Percentiles rank a stretch among this genome's conserved stretches.
Evolutionary conservation across 192 early-diverging fungal species (phyloP).

Genomic region (Mortierella antarctica): DNA sequence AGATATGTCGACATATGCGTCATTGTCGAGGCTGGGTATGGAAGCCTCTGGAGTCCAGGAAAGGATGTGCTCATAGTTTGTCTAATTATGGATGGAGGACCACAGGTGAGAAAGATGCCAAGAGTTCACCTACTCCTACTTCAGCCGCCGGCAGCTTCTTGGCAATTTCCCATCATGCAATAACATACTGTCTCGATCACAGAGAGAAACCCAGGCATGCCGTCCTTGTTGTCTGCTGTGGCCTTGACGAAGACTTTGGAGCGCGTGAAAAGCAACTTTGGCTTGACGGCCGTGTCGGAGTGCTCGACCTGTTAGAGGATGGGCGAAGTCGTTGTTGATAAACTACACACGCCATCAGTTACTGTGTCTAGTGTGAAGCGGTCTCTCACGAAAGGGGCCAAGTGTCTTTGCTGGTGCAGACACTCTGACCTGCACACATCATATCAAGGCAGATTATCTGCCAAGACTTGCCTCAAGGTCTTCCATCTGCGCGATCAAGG

Average conservation of each 20-base stretch:
- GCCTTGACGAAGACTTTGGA: slow-evolving; percentile 82
- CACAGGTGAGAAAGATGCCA: neutral
- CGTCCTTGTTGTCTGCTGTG: slow-evolving; percentile 65
- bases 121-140: neutral
- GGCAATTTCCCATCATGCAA: neutral
- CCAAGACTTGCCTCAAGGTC: slow-evolving; percentile 27
- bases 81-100: slow-evolving; percentile 5
- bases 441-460: no score
- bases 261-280: slow-evolving; percentile 69
- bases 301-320: slow-evolving; percentile 16
- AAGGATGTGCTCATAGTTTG: slow-evolving; percentile 64
- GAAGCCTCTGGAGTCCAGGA: slow-evolving; percentile 79
- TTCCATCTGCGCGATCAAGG: slow-evolving; percentile 49
- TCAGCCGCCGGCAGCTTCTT: neutral
- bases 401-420: neutral
- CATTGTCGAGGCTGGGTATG: slow-evolving; percentile 67
- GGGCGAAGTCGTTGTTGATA: no score
- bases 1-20: slow-evolving; percentile 72
- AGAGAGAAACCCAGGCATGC: slow-evolving; percentile 74
- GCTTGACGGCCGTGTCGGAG: slow-evolving; percentile 13
- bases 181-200: slow-evolving; percentile 67
- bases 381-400: neutral
- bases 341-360: no score
- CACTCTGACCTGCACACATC: no score
- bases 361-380: neutral